Base-by-base conservation (phyloP, 2,329 filamentous ascomycete species). In the Penicillium sp. region DNA sequence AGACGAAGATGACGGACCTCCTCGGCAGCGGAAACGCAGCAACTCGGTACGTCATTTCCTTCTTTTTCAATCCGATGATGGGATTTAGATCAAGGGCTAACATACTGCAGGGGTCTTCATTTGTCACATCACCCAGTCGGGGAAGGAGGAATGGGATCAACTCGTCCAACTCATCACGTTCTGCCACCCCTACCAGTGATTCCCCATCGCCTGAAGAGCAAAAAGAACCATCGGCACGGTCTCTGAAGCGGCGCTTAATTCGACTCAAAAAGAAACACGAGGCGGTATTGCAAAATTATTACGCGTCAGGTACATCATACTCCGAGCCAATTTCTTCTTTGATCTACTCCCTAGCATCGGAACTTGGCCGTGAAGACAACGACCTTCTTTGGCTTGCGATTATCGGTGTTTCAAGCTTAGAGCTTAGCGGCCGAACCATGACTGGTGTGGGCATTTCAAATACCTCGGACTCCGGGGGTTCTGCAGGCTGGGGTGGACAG, bases 361-460 rank as follows among this genome's bases (percentile, higher is more conserved):
- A 98, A 70, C 85, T 99, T 7, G 95, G 95, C 60, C 89, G 93
- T 52, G 95, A 98, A 80, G 93, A 98, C 74, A 99, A 98, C 68
- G 93, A 99, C 68, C 81, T 98, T 22, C 82, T 99, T 14, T 99
- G 95, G 95, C 83, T 96, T 57, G 87, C 92, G 6, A 96, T 98
- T 68, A 91, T 99, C 26, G 95, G 95, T 6, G 91, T 96, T 35
- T 92, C 90, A n/a, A 96, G 92, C 16, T 88, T 96, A 76, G 93
- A 97, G 71, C 83, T 97, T 1, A 96, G 95, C 64, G 93, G 93
- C 16, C 87, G 91, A 55, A 93, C 91, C 21, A 91, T 90, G 45
- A 88, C 90, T 13, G 91, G 91, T 24, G 82, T 95, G 29, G 88
- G 90, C 19, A 76, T 72, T 60, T 87, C 77, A 62, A 87, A 83